A percentile compares a stretch with the other conserved stretches of the same genome.
These are phyloP conservation scores for Suhomyces anneliseae DNA, from an alignment of 1,139 yeast species.

Conservation along the genomic window DNA sequence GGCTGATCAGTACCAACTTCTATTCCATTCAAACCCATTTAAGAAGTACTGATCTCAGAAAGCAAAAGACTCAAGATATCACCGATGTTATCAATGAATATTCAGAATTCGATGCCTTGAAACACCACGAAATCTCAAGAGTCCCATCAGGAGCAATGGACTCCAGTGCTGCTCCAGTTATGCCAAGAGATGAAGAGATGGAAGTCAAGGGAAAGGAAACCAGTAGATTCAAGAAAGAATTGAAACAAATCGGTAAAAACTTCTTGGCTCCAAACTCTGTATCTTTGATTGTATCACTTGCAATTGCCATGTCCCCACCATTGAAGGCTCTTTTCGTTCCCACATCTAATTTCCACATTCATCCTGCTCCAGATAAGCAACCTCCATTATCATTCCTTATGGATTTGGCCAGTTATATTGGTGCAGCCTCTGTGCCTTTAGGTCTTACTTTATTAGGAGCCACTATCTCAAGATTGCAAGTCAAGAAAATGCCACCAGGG, in stretches of 20 bases:
- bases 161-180: constrained; percentile 14
- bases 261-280: constrained; percentile 70
- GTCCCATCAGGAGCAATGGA: constrained; percentile 13
- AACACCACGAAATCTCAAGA: constrained; percentile 12
- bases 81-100: constrained; percentile 61
- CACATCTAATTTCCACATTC: constrained; percentile 29
- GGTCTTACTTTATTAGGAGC: constrained; percentile 84
- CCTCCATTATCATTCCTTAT: constrained; percentile 85
- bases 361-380: constrained; percentile 75
- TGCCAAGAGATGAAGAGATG: constrained; percentile 2
- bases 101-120: constrained; percentile 45
- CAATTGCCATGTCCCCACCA: constrained; percentile 83
- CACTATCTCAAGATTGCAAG: constrained; percentile 70
- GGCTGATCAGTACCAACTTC: constrained; percentile 13
- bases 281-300: constrained; percentile 60
- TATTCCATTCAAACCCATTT: constrained; percentile 21
- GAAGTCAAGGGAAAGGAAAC: not conserved
- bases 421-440: constrained; percentile 85
- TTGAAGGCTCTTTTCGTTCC: constrained; percentile 73
- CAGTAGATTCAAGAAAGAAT: not conserved
- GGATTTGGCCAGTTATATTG: constrained; percentile 77
- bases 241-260: constrained; percentile 38
- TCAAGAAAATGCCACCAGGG: constrained; percentile 61
- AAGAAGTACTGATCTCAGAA: constrained; percentile 39
- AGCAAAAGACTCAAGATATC: constrained; percentile 51